phyloP scores from a whole-genome alignment of 2,329 filamentous ascomycete species.

The Helotiales sp. region DNA sequence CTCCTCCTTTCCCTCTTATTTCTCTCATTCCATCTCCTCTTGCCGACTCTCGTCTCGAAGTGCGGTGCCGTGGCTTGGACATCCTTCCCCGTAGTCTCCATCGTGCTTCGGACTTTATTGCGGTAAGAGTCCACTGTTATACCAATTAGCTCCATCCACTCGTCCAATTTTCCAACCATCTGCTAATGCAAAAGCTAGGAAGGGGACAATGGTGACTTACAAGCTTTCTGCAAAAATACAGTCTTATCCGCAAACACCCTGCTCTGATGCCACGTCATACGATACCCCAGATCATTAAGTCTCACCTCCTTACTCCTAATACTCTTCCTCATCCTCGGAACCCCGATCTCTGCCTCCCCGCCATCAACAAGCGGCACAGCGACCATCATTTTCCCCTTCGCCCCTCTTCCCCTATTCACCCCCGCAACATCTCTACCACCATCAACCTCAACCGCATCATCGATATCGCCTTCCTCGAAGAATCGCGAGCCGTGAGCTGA shows the following conservation, averaged over 20 bases:
- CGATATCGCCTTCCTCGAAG: constrained; percentile 68
- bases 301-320: constrained; percentile 81
- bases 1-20: constrained; percentile 39
- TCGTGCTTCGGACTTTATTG: constrained; percentile 83
- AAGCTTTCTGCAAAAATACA: constrained; percentile 84
- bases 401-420: constrained; percentile 23
- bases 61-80: constrained; percentile 74
- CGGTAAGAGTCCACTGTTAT: constrained; percentile 84
- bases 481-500: constrained; percentile 74
- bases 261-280: constrained; percentile 96
- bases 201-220: constrained; percentile 69
- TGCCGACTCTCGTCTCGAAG: constrained; percentile 86
- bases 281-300: constrained; percentile 88
- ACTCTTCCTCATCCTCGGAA: constrained; percentile 70
- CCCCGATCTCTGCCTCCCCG: constrained; percentile 69
- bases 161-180: neutral
- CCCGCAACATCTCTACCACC: constrained; percentile 39
- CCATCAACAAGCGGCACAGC: constrained; percentile 69
- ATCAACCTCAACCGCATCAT: constrained; percentile 50
- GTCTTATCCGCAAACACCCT: constrained; percentile 84
- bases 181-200: neutral
- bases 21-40: constrained; percentile 70
- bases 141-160: neutral
- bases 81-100: constrained; percentile 77
- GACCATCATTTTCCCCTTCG: constrained; percentile 47